phyloP scores from a whole-genome alignment of 1,139 yeast genomes.

The Pichiaceae sp. region DNA sequence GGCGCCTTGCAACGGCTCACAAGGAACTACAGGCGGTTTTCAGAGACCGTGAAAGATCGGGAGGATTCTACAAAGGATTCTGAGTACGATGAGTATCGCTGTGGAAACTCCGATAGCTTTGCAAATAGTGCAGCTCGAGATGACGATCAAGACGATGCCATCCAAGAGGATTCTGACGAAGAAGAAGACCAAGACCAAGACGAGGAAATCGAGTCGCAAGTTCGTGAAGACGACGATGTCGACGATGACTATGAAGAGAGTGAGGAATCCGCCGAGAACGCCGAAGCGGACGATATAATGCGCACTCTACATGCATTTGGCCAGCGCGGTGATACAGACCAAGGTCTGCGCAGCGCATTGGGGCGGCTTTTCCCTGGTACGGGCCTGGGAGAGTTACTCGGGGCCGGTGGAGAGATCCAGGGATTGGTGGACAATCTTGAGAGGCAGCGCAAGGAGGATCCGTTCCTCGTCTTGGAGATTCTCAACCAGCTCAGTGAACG shows the following conservation, averaged over 20 bases:
- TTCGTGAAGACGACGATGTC: constrained; percentile 3
- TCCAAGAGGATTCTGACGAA: constrained; percentile 1
- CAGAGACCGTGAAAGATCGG: no score
- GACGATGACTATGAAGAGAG: not conserved
- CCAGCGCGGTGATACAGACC: not conserved
- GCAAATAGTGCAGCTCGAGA: constrained; percentile 1
- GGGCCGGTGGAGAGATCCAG: constrained; percentile 31
- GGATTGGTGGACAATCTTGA: constrained; percentile 34
- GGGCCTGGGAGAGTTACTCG: constrained; percentile 19
- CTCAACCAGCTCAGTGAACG: constrained; percentile 56
- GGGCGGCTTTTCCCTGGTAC: constrained; percentile 25
- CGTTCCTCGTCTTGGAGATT: constrained; percentile 44
- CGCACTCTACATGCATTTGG: not conserved
- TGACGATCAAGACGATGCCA: constrained; percentile 6
- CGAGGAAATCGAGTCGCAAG: constrained; percentile 2
- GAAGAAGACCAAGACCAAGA: constrained; percentile 1
- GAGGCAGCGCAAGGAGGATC: constrained; percentile 31
- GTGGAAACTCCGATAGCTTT: constrained; percentile 15
- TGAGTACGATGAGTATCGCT: constrained; percentile 4
- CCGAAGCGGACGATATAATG: constrained; percentile 2
- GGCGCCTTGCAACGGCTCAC: constrained; percentile 19
- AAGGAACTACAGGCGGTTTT: constrained; percentile 22
- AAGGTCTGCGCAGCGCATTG: constrained; percentile 25
- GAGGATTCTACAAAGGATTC: not conserved
- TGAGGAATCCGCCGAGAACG: not conserved